These are phyloP conservation scores for Chalaropsis ovoidea DNA, from an alignment of 2,329 filamentous ascomycete genomes.

Conservation along the genomic window DNA sequence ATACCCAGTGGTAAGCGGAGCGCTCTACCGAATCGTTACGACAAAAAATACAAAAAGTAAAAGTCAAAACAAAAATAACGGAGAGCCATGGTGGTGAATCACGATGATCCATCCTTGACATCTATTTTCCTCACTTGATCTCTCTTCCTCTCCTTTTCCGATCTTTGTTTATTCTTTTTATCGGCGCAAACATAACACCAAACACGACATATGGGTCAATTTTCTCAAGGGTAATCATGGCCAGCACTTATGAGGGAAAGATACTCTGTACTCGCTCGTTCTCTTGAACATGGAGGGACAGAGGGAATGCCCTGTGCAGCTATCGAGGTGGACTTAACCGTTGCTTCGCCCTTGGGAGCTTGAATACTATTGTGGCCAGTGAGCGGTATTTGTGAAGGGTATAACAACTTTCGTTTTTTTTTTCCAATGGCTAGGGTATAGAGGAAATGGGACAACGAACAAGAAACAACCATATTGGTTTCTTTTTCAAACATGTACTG, in stretches of 20 bases:
- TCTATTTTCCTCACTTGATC: slow-evolving; percentile 16
- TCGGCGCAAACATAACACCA: slow-evolving; percentile 20
- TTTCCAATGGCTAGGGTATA: slow-evolving; percentile 9
- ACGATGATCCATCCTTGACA: slow-evolving; percentile 23
- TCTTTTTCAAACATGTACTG: not conserved
- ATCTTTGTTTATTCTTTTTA: slow-evolving; percentile 18
- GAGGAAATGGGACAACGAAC: slow-evolving; percentile 14
- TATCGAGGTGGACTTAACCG: slow-evolving; percentile 80
- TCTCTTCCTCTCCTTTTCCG: slow-evolving; percentile 17
- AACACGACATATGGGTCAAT: slow-evolving; percentile 28
- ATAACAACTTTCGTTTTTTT: slow-evolving; percentile 18
- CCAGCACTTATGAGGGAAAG: slow-evolving; percentile 99
- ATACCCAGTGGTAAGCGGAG: slow-evolving; percentile 43
- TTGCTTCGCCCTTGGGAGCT: slow-evolving; percentile 50
- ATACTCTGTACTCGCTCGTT: slow-evolving; percentile 53
- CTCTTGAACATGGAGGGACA: slow-evolving; percentile 29
- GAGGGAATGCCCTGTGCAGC: slow-evolving; percentile 98
- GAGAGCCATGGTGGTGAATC: slow-evolving; percentile 25
- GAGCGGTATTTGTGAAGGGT: not conserved
- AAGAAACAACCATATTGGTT: not conserved
- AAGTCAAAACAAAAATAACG: slow-evolving; percentile 26
- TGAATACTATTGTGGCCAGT: slow-evolving; percentile 4
- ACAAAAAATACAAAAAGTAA: slow-evolving; percentile 26
- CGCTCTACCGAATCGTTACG: slow-evolving; percentile 25
- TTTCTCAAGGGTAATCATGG: slow-evolving; percentile 41